Conservation (phyloP, 768 basidiomycete genomes). For the Lentinula detonsa region DNA sequence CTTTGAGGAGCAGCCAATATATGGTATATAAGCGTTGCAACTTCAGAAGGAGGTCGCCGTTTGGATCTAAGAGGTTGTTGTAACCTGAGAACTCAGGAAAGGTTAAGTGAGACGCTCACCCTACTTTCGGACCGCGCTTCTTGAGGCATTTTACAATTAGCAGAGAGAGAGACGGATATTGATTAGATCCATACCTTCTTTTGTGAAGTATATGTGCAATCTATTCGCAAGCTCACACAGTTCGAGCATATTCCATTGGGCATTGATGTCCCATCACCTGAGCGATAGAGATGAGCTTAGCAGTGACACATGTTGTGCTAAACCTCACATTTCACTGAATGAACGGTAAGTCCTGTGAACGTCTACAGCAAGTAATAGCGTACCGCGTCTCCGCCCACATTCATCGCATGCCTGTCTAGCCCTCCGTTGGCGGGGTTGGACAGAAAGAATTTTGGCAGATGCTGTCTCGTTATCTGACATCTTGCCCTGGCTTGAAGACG, state of each 20-base stretch:
- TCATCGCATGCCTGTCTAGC: not conserved
- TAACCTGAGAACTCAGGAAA: not conserved
- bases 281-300: not conserved
- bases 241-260: not conserved
- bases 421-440: not conserved
- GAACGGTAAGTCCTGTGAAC: not conserved
- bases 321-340: not conserved
- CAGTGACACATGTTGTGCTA: not conserved
- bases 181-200: not conserved
- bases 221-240: not conserved
- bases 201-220: not conserved
- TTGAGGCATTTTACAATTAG: not conserved
- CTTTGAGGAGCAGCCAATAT: conserved; percentile 1
- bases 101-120: not conserved
- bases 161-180: no score
- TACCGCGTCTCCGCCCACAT: not conserved
- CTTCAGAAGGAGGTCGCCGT: not conserved
- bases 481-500: not conserved
- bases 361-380: not conserved
- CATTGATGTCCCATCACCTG: not conserved
- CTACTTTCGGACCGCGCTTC: conserved; percentile 2
- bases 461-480: not conserved
- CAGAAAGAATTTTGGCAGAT: not conserved
- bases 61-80: not conserved
- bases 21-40: not conserved